Evolutionary conservation across 129 eudicot genomes (phyloP), one percentile per base, ranked within the genome.

Genomic region (Chrysanthemum lavandulifolium): DNA sequence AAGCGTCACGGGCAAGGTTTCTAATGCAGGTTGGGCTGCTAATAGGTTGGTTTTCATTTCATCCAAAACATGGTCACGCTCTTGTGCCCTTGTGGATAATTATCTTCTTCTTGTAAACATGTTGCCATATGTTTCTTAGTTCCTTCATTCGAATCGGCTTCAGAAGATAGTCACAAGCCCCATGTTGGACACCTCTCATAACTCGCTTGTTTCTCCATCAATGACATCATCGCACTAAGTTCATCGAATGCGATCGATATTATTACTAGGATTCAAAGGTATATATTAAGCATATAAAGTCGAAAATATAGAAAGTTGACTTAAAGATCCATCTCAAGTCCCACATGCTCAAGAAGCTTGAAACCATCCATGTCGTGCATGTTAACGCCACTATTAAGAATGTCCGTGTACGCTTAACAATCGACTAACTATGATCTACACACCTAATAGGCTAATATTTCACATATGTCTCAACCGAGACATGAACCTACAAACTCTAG

Each of bases 341-440:
- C 99, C 74, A 95, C 99, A 69, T 81, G 97, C 84, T 91, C 99
- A 40, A 95, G 80, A 82, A 95, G 99, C 85, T 86, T 91, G 73
- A 95, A 95, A 43, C 99, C 99, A 78, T 95, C 99, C 99, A 91
- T 95, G 75, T 95, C 99, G 13, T 97, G 99, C 99, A 91, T 95
- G 82, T 90, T 91, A 19, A 95, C 99, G 80, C 91, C 99, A 71
- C 97, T 91, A 45, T 91, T 86, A n/a, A 91, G 96, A 7, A 95
- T 84, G 86, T 95, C 97, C 67, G 81, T 91, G 31, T 29, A 29
- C 31, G 3, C 4, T 29, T 29, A 29, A 29, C 31, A 29, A 29
- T 29, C 3, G 3, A 5, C 3, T 29, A 23, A 23, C 25, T 23
- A 29, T 29, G 31, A 29, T 3, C 31, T 29, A 29, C 31, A 29